These are phyloP conservation scores for Choanephora cucurbitarum DNA, from an alignment of 371 early-diverging fungal genomes.

Conservation along the genomic window DNA sequence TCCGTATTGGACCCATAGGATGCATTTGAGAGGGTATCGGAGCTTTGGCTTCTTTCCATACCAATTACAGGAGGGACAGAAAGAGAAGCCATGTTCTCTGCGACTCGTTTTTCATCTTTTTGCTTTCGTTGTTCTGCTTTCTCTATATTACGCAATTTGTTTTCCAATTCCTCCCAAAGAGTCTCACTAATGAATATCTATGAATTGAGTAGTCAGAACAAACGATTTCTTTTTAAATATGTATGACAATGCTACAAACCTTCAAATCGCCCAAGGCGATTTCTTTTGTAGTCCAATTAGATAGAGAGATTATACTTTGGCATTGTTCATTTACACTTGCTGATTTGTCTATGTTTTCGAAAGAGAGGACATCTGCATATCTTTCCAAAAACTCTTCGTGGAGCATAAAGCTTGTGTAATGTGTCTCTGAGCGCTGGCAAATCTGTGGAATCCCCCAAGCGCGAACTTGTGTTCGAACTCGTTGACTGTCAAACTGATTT, in stretches of 20 bases:
- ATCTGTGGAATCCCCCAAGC: constrained; percentile 61
- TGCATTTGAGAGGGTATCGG: constrained; percentile 33
- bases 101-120: constrained; percentile 31
- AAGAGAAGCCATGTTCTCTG: constrained; percentile 23
- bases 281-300: constrained; percentile 70
- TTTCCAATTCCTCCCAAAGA: constrained; percentile 70
- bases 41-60: constrained; percentile 33
- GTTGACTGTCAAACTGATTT: constrained; percentile 60
- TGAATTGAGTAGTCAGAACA: no score
- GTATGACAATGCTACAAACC: no score
- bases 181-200: constrained; percentile 69
- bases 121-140: constrained; percentile 35
- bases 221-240: no score
- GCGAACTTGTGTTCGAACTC: constrained; percentile 67
- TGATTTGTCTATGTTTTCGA: constrained; percentile 19
- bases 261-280: constrained; percentile 71
- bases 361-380: constrained; percentile 43
- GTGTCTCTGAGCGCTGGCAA: constrained; percentile 18
- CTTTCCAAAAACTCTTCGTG: constrained; percentile 50
- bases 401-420: constrained; percentile 59
- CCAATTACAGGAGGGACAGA: constrained; percentile 15
- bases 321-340: constrained; percentile 48
- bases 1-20: constrained; percentile 42
- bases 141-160: constrained; percentile 42
- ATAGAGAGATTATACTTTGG: constrained; percentile 57